Evolutionary conservation across 2,329 filamentous ascomycete genomes (phyloP).

Genomic region (Apiospora rasikravindrae): DNA sequence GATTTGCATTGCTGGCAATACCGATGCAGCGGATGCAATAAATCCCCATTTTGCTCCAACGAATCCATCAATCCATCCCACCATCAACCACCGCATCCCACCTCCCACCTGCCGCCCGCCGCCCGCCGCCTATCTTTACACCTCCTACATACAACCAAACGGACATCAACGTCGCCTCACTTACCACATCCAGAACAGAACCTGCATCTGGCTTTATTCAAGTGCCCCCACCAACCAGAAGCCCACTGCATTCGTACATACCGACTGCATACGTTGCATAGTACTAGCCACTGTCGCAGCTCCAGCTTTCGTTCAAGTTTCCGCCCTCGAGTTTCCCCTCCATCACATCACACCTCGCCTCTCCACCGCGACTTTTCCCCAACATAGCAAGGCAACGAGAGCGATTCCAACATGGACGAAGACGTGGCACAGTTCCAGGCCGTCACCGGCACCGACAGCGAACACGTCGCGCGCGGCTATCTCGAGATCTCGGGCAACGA

Average conservation of each 20-base stretch:
- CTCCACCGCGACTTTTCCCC: not conserved
- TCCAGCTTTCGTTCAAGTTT: not conserved
- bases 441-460: constrained; percentile 74
- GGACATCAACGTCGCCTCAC: not conserved
- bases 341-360: not conserved
- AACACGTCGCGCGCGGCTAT: constrained; percentile 79
- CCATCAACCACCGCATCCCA: constrained; percentile 1
- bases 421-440: constrained; percentile 78
- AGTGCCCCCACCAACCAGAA: not conserved
- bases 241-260: not conserved
- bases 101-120: not conserved
- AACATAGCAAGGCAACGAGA: not conserved
- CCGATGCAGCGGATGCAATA: not conserved
- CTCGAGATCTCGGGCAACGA: constrained; percentile 85
- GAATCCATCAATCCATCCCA: not conserved
- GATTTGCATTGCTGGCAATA: too few species aligned
- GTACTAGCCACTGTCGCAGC: not conserved
- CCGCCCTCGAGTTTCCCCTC: not conserved
- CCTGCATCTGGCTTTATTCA: not conserved
- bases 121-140: not conserved
- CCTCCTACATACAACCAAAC: too few species aligned
- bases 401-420: constrained; percentile 65
- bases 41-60: not conserved
- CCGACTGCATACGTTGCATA: not conserved
- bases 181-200: not conserved